Conservation (phyloP, 1,284 basidiomycete genomes). For the Tausonia pullulans region DNA sequence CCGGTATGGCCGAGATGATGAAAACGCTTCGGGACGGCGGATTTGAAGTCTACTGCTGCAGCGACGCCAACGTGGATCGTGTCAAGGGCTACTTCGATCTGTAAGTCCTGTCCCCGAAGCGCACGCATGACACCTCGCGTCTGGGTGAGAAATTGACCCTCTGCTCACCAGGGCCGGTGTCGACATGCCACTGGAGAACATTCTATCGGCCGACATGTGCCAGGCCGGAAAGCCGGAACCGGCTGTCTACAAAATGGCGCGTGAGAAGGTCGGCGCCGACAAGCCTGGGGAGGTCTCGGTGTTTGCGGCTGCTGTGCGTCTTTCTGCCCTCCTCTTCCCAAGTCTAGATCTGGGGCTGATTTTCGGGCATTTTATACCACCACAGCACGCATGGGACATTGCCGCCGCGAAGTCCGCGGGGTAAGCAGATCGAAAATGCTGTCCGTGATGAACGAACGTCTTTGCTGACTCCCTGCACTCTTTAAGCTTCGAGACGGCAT, state of each 20-base stretch:
- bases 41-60: constrained; percentile 17
- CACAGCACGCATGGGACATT: constrained; percentile 24
- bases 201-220: constrained; percentile 25
- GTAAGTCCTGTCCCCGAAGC: too few relatives aligned
- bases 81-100: constrained; percentile 26
- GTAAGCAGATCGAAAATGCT: not conserved
- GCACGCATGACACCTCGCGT: too few relatives aligned
- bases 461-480: not conserved
- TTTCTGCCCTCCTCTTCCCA: not conserved
- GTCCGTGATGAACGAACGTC: not conserved
- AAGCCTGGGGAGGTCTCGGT: constrained; percentile 24
- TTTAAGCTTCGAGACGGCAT: constrained; percentile 22
- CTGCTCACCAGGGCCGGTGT: constrained; percentile 17
- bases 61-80: constrained; percentile 23
- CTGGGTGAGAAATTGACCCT: too few relatives aligned
- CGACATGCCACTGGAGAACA: constrained; percentile 23
- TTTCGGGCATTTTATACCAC: constrained; percentile 1
- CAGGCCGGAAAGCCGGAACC: constrained; percentile 23
- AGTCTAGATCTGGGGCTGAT: not conserved
- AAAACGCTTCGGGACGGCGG: constrained; percentile 22
- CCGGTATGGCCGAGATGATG: constrained; percentile 24
- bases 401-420: constrained; percentile 23
- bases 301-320: constrained; percentile 21
- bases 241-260: constrained; percentile 24
- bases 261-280: constrained; percentile 23